phyloP scores from a whole-genome alignment of 805 yeast genomes.

The Ogataea dorogensis region DNA sequence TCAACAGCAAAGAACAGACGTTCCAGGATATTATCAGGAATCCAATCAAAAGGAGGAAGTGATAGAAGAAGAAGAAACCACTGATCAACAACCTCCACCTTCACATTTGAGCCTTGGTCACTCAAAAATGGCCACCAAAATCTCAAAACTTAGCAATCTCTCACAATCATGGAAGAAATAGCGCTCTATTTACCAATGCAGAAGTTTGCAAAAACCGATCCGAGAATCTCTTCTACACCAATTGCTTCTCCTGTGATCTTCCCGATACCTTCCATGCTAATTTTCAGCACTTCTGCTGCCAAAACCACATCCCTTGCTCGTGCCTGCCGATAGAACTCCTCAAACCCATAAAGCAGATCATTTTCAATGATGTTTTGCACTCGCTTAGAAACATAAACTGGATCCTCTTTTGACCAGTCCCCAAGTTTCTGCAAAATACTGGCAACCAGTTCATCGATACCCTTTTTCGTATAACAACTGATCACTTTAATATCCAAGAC shows the following conservation, averaged over 20 bases:
- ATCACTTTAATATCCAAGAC: constrained; percentile 37
- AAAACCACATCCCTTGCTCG: constrained; percentile 67
- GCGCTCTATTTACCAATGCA: constrained; percentile 84
- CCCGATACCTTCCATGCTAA: constrained; percentile 84
- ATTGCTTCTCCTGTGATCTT: constrained; percentile 87
- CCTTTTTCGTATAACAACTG: constrained; percentile 59
- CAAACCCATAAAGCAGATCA: constrained; percentile 75
- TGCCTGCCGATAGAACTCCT: constrained; percentile 54
- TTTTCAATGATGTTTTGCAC: constrained; percentile 69
- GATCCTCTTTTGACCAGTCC: constrained; percentile 44
- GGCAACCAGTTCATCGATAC: constrained; percentile 48
- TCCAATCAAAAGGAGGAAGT: constrained; percentile 1
- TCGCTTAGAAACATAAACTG: constrained; percentile 71
- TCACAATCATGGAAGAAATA: constrained; percentile 6
- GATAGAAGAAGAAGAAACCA: neutral
- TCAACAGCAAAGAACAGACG: constrained; percentile 25
- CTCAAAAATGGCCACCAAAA: constrained; percentile 7
- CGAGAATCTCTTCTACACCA: constrained; percentile 87
- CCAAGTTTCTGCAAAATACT: constrained; percentile 29
- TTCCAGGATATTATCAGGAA: constrained; percentile 18
- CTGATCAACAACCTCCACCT: constrained; percentile 12
- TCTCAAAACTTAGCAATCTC: constrained; percentile 1
- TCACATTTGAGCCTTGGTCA: constrained; percentile 10
- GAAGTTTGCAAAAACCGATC: constrained; percentile 86
- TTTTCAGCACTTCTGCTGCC: constrained; percentile 72